Base-by-base conservation (phyloP, 179 eudicot species). In the Gypsophila paniculata region DNA sequence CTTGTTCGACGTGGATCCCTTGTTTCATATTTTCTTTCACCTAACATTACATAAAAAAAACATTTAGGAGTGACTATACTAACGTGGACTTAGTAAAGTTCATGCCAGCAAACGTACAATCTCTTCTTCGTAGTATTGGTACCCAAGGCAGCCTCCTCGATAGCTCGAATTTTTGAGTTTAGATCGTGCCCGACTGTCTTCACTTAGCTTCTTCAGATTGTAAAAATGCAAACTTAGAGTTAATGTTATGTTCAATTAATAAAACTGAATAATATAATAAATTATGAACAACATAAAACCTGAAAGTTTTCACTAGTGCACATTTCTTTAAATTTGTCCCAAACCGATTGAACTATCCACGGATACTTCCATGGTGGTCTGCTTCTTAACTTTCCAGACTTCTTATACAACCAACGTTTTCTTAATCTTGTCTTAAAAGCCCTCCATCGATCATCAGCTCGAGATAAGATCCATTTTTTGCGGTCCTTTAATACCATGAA, bases 341-440 rank as follows among this genome's bases (percentile, higher is more conserved):
- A 54, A 6, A 0, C 59, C 1, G 25, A 0, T 63, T 38, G 51
- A 63, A 0, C 19, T 5, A 63, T 63, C 36, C 11, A 62, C 14
- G 44, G 22, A 11, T 63, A 63, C 18, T 63, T 63, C 68, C 68
- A 63, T 17, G 68, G 68, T 17, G 51, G 38, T 1, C 49, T 63
- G 0, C 3, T n/a, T 21, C 68, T 17, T 36, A 63, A 34, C 4
- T 19, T n/a, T 15, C 25, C 68, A 34, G 49, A 17, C 68, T 63
- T 38, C 68, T 63, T 63, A 12, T 63, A 38, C 49, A 63, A 17
- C 68, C 68, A 63, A 6, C 44, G 22, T 13, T 12, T 36, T n/a
- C 68, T 63, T 36, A 63, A 36, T 34, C 68, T 25, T 5, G 51
- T 63, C 23, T 63, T 63, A 5, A 63, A 38, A 38, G 68, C 68